Base-by-base conservation (phyloP, 2,329 filamentous ascomycete genomes). In the Chaetomiaceae sp. region DNA sequence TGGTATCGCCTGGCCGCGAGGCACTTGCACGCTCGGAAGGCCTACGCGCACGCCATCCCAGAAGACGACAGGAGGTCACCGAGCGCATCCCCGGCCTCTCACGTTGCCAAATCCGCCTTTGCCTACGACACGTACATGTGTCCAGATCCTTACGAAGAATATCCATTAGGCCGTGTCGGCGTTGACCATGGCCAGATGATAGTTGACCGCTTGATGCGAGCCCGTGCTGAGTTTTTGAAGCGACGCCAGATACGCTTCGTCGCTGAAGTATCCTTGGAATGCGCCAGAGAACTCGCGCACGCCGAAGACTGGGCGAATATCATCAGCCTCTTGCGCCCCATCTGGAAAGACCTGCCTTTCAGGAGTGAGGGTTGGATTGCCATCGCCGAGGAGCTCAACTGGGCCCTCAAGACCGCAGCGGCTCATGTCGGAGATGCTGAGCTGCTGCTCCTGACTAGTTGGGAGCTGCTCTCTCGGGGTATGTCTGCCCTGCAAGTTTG, bases 71-170 rank as follows among this genome's bases (percentile, higher is more conserved):
- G 83, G 34, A 72, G 71, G 47, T 70, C 74, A 1, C 81, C 81
- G 6, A 75, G 77, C 33, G 61, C 68, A 3, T 75, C 77, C 4
- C 69, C 75, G 5, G 73, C 75, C 15, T 73, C 76, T 4, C 69
- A 71, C 6, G 69, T 73, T 7, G 72, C 75, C 9, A 75, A 72
- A 60, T 80, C 78, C 47, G 73, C 76, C 0, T 82, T 82, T 57
- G 72, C 73, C 1, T 85, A 86, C 57, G 84, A 87, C 64, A 82
- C 79, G 1, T 87, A 86, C 65, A 76, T 87, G 71, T 86, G 83
- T 51, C 82, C 81, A 12, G 77, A 82, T 36, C 83, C 84, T 1
- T 73, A 83, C 56, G 74, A 83, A 58, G 83, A 86, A 61, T 75
- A 75, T 45, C 81, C 82, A 0, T 59, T 83, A 14, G 65, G 70